A percentile compares a stretch with the other conserved stretches of the same genome.
These are phyloP conservation scores for Penicillium hordei DNA, from an alignment of 2,329 filamentous ascomycete genomes.

Conservation along the genomic window DNA sequence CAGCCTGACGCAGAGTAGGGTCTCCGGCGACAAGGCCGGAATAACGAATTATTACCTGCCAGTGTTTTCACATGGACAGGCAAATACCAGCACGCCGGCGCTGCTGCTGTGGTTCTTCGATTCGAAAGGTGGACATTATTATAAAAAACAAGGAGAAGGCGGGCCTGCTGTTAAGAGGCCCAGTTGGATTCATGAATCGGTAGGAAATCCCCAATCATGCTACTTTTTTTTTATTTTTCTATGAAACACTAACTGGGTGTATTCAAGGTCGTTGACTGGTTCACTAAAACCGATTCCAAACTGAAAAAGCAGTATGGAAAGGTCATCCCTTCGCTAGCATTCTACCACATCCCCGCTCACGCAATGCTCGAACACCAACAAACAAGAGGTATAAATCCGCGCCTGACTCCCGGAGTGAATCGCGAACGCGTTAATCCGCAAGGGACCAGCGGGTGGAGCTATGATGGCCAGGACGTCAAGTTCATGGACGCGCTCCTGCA, in stretches of 20 bases:
- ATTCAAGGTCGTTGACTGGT: constrained; percentile 45
- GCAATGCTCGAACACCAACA: constrained; percentile 45
- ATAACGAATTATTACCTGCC: constrained; percentile 58
- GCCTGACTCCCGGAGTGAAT: constrained; percentile 49
- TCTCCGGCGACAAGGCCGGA: constrained; percentile 41
- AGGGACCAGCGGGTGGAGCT: constrained; percentile 11
- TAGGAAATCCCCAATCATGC: not conserved
- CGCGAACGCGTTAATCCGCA: constrained; percentile 43
- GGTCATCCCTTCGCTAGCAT: constrained; percentile 52
- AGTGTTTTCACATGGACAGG: constrained; percentile 47
- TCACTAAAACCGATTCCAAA: constrained; percentile 34
- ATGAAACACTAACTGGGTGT: not conserved
- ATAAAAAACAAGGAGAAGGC: constrained; percentile 32
- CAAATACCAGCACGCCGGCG: constrained; percentile 36
- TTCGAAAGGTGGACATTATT: constrained; percentile 58
- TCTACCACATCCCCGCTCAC: constrained; percentile 55
- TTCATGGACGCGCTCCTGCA: constrained; percentile 64
- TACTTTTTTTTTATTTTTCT: no score
- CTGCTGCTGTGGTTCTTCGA: constrained; percentile 72
- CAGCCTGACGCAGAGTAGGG: constrained; percentile 46
- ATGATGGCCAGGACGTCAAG: constrained; percentile 50
- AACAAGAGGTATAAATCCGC: constrained; percentile 41
- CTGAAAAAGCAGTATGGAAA: constrained; percentile 33
- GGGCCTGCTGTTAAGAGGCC: constrained; percentile 32
- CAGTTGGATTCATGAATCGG: constrained; percentile 49